Evolutionary conservation across 2,329 filamentous ascomycete genomes (phyloP), one percentile per base, ranked within the genome.

Genomic region (Fusarium pseudograminearum): DNA sequence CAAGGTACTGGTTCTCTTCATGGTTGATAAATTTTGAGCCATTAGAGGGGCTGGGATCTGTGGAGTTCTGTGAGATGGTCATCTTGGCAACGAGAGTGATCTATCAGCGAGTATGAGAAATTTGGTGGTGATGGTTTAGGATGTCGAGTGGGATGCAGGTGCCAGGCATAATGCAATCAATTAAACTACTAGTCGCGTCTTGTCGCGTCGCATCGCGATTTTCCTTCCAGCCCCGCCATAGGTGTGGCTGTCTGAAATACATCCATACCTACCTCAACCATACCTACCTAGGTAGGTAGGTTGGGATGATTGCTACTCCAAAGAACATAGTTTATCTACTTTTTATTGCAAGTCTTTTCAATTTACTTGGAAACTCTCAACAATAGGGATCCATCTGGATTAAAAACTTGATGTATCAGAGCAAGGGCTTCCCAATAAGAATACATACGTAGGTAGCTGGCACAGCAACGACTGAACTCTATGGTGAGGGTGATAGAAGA

Each of bases 1-100:
- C 87, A 63, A 99, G 90, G 79, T 99, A 99, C 81, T 98, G 96
- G 77, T 94, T 85, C 82, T 99, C 96, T 83, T 98, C 94, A 76
- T 97, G 93, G 34, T 74, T 74, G 26, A 70, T 51, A 31, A 61
- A 42, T 33, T 66, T 44, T 11, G 68, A 62, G 28, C 48, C 69
- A 42, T 60, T 65, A 9, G 61, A 57, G 22, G 71, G 48, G 50
- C 67, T 61, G 3, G 41, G 33, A 18, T 60, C 52, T 5, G 58
- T 31, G 12, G 30, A 40, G 7, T 24, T 50, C 34, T 75, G 63
- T 40, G 73, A 52, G 22, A 57, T 41, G 18, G 68, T 74, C 73
- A 75, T 75, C 18, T 46, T 67, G 50, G 18, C 16, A 34, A 20
- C 10, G 33, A 38, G 38, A 8, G 16, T 40, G 52, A 22, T 55